phyloP scores from a whole-genome alignment of 192 early-diverging fungal species.

The Backusella tuberculispora region DNA sequence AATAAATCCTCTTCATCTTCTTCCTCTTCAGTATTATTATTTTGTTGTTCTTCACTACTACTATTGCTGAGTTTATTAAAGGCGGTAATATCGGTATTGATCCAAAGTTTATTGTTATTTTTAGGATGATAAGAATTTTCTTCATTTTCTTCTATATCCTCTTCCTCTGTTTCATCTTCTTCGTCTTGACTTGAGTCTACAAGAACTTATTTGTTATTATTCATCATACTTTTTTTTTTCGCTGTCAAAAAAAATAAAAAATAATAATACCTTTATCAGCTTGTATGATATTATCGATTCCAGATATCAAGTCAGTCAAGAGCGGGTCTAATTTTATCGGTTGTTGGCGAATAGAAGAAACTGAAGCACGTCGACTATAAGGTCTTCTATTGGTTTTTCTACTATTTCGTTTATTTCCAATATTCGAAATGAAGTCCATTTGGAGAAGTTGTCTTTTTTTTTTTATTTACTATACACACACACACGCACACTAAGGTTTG shows the following conservation, averaged over 20 bases:
- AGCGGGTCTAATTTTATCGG: not conserved
- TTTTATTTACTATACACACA: no score
- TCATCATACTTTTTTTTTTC: not conserved
- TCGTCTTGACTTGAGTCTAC: not conserved
- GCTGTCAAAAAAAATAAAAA: not conserved
- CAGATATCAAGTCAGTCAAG: not conserved
- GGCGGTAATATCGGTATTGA: not conserved
- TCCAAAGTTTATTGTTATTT: not conserved
- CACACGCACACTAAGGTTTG: not conserved
- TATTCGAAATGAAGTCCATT: slow-evolving; percentile 24
- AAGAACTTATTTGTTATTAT: not conserved
- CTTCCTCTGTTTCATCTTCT: not conserved
- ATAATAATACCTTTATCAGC: not conserved
- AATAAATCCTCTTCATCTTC: slow-evolving; percentile 18
- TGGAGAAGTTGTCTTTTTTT: not conserved
- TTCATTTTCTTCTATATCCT: no score
- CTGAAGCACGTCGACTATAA: slow-evolving; percentile 5
- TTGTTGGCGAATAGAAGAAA: slow-evolving; percentile 7
- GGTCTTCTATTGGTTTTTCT: slow-evolving; percentile 22
- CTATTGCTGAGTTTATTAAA: not conserved
- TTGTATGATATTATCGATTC: slow-evolving; percentile 2
- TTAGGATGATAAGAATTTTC: not conserved
- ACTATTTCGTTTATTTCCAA: slow-evolving; percentile 23
- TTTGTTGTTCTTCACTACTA: not conserved
- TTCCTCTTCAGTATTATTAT: not conserved